phyloP scores from a whole-genome alignment of 257 asterid species.

The Fraxinus pennsylvanica region DNA sequence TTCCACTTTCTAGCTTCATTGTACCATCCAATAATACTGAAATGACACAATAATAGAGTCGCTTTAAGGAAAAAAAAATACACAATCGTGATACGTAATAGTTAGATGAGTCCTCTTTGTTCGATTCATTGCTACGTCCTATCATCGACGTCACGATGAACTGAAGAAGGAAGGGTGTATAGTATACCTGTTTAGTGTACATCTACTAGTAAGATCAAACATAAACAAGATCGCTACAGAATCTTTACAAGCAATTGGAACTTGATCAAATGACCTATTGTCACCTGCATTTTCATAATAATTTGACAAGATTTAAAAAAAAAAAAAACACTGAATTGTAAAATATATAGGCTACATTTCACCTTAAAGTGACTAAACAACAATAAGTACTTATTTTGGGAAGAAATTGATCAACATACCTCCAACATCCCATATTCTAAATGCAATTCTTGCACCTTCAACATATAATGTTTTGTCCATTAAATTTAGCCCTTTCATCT shows the following conservation, averaged over 20 bases:
- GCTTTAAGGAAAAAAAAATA: neutral
- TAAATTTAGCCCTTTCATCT: slow-evolving; percentile 73
- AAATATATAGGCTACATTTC: neutral
- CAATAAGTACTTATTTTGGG: neutral
- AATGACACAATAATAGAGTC: neutral
- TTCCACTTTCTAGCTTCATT: slow-evolving; percentile 85
- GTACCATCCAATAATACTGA: slow-evolving; percentile 83
- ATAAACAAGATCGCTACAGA: slow-evolving; percentile 81
- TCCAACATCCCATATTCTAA: slow-evolving; percentile 90
- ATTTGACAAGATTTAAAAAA: neutral
- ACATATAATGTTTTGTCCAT: slow-evolving; percentile 70
- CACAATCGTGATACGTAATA: neutral
- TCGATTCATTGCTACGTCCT: no score
- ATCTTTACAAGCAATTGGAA: slow-evolving; percentile 89
- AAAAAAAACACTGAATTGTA: neutral
- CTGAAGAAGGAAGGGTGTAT: neutral
- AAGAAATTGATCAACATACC: slow-evolving; percentile 41
- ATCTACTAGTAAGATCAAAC: slow-evolving; percentile 88
- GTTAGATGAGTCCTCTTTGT: neutral
- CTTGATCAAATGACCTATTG: slow-evolving; percentile 62
- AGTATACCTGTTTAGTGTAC: slow-evolving; percentile 65
- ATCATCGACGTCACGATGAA: neutral
- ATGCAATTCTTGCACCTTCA: slow-evolving; percentile 76
- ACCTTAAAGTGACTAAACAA: neutral
- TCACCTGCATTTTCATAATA: slow-evolving; percentile 48